Percentiles rank a stretch among this genome's conserved stretches.
These are phyloP conservation scores for Aspergillus versicolor DNA, from an alignment of 2,329 filamentous ascomycete species.

Conservation along the genomic window DNA sequence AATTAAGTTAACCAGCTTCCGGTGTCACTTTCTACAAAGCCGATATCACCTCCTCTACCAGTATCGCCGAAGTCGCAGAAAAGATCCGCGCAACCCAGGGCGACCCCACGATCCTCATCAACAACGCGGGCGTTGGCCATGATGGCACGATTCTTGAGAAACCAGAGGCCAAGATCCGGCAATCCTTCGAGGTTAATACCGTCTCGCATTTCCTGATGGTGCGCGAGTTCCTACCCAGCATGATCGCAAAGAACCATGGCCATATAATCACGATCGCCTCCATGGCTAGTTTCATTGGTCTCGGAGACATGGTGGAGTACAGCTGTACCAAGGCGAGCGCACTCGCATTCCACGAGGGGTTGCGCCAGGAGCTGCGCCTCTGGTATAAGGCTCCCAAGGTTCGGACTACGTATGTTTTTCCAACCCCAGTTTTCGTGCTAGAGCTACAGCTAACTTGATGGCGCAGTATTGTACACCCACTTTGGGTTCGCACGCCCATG, in stretches of 20 bases:
- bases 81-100: constrained; percentile 42
- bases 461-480: constrained; percentile 31
- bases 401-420: constrained; percentile 33
- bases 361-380: constrained; percentile 38
- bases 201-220: constrained; percentile 53
- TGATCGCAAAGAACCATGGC: constrained; percentile 53
- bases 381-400: constrained; percentile 40
- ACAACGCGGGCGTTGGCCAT: constrained; percentile 52
- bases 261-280: constrained; percentile 59
- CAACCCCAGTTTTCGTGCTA: not conserved
- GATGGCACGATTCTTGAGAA: constrained; percentile 50
- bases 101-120: constrained; percentile 49
- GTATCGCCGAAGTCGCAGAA: constrained; percentile 33
- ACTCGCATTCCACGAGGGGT: constrained; percentile 54
- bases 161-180: constrained; percentile 44
- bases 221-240: constrained; percentile 53
- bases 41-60: constrained; percentile 37
- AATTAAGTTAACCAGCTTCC: not conserved
- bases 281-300: constrained; percentile 50
- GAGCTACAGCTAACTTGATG: not conserved
- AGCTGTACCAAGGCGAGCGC: constrained; percentile 53
- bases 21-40: constrained; percentile 32
- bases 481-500: constrained; percentile 53
- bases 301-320: constrained; percentile 54
- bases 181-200: constrained; percentile 54